Evolutionary conservation across 75 land plant species (phyloP).

Genomic region (Azolla pinnata): DNA sequence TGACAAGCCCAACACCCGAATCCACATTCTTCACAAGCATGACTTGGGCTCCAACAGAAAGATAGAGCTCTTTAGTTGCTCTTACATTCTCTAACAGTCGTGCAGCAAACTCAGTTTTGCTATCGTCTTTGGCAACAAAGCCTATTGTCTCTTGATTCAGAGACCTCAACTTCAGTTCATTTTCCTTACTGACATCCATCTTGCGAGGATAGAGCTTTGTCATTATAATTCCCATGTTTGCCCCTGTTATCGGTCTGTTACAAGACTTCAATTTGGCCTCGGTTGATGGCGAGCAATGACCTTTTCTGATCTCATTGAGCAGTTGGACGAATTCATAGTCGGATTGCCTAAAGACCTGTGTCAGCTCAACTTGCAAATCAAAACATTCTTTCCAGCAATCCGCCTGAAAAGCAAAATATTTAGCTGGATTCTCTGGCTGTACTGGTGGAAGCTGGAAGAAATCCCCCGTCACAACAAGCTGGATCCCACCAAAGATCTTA

Average conservation of each 20-base stretch:
- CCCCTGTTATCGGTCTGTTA: constrained; percentile 6
- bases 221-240: constrained; percentile 10
- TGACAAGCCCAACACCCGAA: constrained; percentile 38
- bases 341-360: constrained; percentile 46
- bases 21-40: constrained; percentile 56
- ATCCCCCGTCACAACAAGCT: constrained; percentile 63
- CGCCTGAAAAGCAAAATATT: constrained; percentile 61
- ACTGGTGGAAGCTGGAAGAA: constrained; percentile 72
- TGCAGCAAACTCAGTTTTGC: constrained; percentile 20
- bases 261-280: constrained; percentile 22
- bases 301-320: constrained; percentile 52
- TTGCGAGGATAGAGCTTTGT: constrained; percentile 46
- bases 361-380: constrained; percentile 50
- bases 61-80: constrained; percentile 28
- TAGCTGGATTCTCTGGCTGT: constrained; percentile 9
- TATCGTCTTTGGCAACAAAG: constrained; percentile 42
- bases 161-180: constrained; percentile 33
- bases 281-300: constrained; percentile 19
- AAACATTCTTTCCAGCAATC: constrained; percentile 68
- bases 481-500: constrained; percentile 50
- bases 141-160: constrained; percentile 19
- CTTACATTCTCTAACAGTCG: constrained; percentile 28
- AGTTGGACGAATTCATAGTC: constrained; percentile 36
- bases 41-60: constrained; percentile 63
- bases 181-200: constrained; percentile 38